A percentile compares a stretch with the other conserved stretches of the same genome.
These are phyloP conservation scores for Gaeumannomyces sp. DNA, from an alignment of 2,329 filamentous ascomycete species.

Conservation along the genomic window DNA sequence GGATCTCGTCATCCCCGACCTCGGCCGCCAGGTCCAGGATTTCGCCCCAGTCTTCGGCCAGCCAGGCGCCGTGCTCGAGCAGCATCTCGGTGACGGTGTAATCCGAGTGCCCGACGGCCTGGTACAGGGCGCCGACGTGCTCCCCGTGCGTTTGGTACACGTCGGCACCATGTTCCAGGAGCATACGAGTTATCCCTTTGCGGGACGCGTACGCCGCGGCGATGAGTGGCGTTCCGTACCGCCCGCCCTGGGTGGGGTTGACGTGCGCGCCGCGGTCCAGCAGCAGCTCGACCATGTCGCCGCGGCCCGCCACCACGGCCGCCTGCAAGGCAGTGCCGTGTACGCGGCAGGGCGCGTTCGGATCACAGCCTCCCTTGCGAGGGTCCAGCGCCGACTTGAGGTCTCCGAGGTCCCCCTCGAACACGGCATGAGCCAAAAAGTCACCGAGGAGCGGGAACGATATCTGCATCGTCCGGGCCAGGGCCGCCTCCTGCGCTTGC, in stretches of 20 bases:
- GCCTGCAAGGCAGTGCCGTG: background rate
- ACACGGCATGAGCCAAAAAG: background rate
- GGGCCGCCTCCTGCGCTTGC: background rate
- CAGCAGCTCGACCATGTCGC: background rate
- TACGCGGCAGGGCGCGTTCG: background rate
- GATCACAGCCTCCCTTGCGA: background rate
- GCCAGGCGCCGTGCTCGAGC: constrained; percentile 8
- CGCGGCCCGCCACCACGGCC: too few relatives aligned
- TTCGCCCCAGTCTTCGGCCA: constrained; percentile 9
- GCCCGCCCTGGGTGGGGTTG: background rate
- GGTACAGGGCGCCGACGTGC: constrained; percentile 9
- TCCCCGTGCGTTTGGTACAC: background rate
- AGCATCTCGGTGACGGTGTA: constrained; percentile 9
- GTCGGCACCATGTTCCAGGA: constrained; percentile 6
- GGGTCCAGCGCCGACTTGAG: background rate
- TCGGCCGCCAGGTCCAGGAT: constrained; percentile 8
- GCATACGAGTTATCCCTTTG: background rate
- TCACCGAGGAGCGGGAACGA: background rate
- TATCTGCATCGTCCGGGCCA: background rate
- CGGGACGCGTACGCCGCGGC: background rate
- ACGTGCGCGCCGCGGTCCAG: background rate
- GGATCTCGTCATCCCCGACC: background rate
- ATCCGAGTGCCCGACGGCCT: constrained; percentile 6
- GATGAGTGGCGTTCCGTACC: background rate
- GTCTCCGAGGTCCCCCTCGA: background rate